Evolutionary conservation across 441 rosid genomes (phyloP), one percentile per base, ranked within the genome.

Genomic region (Erodium moschatum): DNA sequence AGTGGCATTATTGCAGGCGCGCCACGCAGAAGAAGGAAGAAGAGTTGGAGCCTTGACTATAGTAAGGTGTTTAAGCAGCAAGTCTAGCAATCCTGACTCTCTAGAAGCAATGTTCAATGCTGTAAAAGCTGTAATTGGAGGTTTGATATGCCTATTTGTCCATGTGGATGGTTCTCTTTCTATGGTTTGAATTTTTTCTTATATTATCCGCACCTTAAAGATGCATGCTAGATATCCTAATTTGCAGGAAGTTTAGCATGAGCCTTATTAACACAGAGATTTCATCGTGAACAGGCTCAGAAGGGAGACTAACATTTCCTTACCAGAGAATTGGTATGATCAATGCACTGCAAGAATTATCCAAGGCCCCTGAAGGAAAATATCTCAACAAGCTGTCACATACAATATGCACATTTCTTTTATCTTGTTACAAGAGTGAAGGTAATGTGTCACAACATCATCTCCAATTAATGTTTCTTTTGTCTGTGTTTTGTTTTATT

Each of bases 311-410:
- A 73, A 85, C 88, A 74, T 86, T 87, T 81, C 96, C 97, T 63
- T 85, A 90, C 79, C 99, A 95, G 79, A 89, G 98, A 77, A 84
- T 83, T 73, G 99, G 99, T 71, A 89, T 92, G 97, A 68, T 90
- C 70, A 83, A 80, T 79, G 87, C 91, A 29, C 76, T 92, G 78
- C 89, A 87, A 83, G 97, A 90, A 74, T 77, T 96, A 74, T 86
- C 96, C 72, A 77, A 72, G 80, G 92, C 91, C 75, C 86, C 96
- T 67, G 99, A 90, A 74, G 96, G 96, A 70, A 96, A 92, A 83
- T 81, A 86, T 81, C 77, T 96, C 70, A 79, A 82, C 82, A 74
- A 72, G 77, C 74, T 96, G 70, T 84, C 92, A 27, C 50, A 70
- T 44, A 75, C 78, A 38, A 50, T 87, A 44, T 89, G 96, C 72